Evolutionary conservation across 179 eudicot genomes (phyloP), one percentile per base, ranked within the genome.

Genomic region (Monotropa hypopitys): DNA sequence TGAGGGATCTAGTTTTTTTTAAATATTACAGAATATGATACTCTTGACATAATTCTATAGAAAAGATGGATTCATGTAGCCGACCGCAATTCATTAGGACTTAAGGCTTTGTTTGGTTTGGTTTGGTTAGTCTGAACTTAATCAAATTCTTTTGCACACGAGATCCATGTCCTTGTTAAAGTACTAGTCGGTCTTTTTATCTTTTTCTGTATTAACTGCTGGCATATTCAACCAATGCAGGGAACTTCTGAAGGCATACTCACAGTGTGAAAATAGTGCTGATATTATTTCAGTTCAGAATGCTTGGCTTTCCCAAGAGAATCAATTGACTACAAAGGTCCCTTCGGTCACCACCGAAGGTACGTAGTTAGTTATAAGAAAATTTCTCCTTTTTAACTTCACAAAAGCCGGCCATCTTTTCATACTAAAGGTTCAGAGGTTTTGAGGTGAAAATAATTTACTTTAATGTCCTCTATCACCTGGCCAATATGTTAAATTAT

Each of bases 221-320:
- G 63, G 70, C 30, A 23, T 15, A 57, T 69, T 56, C 32, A 33
- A 20, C 26, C 11, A 47, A 61, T 81, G 77, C 85, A 88, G 92
- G 84, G 97, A 93, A 79, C 87, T 95, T 73, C 87, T 95, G 3
- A 89, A 88, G 87, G 93, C 88, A 30, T 95, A 95, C 71, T 85
- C 95, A 7, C 81, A 88, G 72, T 92, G 99, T 79, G 79, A 89
- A 82, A 88, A 88, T 73, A 88, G 97, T 75, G 88, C 87, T 75
- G 97, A 90, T 69, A 91, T 91, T 73, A 91, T 95, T 76, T 50
- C 84, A 4, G 95, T 86, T 72, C 99, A 95, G 78, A 95, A 95
- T 82, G 77, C 86, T 21, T 95, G 99, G 99, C 81, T 92, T 42
- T 86, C 98, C 53, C 86, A 87, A 82, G 89, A 94, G 75, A 82